phyloP scores from a whole-genome alignment of 2,329 filamentous ascomycete species.

The Fusarium verticillioides region DNA sequence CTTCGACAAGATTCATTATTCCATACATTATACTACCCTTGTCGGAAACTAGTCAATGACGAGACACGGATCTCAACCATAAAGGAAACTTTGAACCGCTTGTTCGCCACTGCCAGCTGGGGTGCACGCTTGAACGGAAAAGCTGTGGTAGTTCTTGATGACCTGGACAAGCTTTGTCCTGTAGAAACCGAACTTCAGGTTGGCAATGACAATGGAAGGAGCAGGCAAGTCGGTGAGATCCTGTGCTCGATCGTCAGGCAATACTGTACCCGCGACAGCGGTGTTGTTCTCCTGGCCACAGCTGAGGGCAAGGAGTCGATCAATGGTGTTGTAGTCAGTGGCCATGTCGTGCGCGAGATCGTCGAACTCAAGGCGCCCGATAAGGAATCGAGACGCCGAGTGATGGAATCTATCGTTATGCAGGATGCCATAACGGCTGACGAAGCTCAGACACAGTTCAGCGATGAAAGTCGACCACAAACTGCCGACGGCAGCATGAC shows the following conservation, averaged over 20 bases:
- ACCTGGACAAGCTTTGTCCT: conserved; percentile 92
- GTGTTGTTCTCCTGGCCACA: conserved; percentile 88
- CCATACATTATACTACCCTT: conserved; percentile 87
- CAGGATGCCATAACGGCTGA: conserved; percentile 59
- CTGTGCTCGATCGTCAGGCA: conserved; percentile 85
- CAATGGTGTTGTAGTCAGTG: conserved; percentile 89
- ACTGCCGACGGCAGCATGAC: conserved; percentile 65
- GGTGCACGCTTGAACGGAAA: conserved; percentile 86
- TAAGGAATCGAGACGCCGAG: conserved; percentile 85
- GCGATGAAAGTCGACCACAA: conserved; percentile 64
- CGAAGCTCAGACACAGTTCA: conserved; percentile 50
- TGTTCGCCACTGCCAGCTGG: conserved; percentile 93
- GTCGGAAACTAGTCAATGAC: conserved; percentile 87
- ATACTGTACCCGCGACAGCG: conserved; percentile 82
- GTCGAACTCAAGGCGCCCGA: conserved; percentile 89
- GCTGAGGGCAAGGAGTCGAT: conserved; percentile 93
- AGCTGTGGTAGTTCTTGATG: conserved; percentile 88
- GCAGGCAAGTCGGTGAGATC: conserved; percentile 90
- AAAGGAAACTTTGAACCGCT: conserved; percentile 84
- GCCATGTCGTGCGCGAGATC: conserved; percentile 93
- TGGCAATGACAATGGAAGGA: conserved; percentile 91
- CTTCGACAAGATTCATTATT: conserved; percentile 80
- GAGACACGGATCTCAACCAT: conserved; percentile 90
- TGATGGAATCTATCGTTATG: conserved; percentile 82
- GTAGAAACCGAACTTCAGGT: conserved; percentile 95